These are phyloP conservation scores for Halophytophthora polymorphica DNA, from an alignment of 352 stramenopile genomes.

Conservation along the genomic window DNA sequence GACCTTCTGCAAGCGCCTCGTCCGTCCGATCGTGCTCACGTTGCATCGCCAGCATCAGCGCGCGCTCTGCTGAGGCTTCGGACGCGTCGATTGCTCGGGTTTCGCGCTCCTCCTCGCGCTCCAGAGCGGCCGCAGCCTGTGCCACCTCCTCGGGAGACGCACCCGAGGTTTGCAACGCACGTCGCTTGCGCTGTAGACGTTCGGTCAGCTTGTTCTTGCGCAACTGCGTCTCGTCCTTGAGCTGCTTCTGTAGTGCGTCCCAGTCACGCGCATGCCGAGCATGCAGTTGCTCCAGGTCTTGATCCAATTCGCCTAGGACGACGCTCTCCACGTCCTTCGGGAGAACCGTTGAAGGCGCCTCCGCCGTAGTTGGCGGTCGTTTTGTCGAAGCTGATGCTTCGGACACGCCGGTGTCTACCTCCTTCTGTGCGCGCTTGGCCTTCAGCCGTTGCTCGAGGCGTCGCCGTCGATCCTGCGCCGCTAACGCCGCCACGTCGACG, in stretches of 20 bases:
- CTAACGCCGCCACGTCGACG: conserved; percentile 12
- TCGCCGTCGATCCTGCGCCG: conserved; percentile 13
- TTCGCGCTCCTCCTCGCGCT: conserved; percentile 19
- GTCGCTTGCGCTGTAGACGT: conserved; percentile 33
- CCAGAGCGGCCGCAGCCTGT: conserved; percentile 10
- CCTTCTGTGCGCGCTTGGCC: conserved; percentile 11
- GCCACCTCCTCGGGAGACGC: conserved; percentile 11
- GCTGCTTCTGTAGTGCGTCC: conserved; percentile 18
- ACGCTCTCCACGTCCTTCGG: conserved; percentile 2
- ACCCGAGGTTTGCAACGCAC: conserved; percentile 5
- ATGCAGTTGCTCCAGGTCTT: conserved; percentile 27
- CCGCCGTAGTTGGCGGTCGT: not conserved
- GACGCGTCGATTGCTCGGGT: conserved; percentile 16
- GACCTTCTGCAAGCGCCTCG: conserved; percentile 13
- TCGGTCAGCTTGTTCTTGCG: conserved; percentile 32
- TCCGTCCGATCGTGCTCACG: conserved; percentile 5
- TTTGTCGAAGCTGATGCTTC: not conserved
- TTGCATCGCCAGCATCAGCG: conserved; percentile 16
- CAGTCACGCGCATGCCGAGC: conserved; percentile 34
- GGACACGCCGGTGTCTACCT: not conserved
- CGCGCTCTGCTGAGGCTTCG: conserved; percentile 5
- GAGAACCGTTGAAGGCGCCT: not conserved
- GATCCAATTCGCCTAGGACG: conserved; percentile 17
- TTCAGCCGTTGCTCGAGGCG: conserved; percentile 23
- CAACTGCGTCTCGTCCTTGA: conserved; percentile 28